A percentile compares a stretch with the other conserved stretches of the same genome.
Conservation (phyloP, 2,329 filamentous ascomycete species). For the Aureobasidium uvarum region DNA sequence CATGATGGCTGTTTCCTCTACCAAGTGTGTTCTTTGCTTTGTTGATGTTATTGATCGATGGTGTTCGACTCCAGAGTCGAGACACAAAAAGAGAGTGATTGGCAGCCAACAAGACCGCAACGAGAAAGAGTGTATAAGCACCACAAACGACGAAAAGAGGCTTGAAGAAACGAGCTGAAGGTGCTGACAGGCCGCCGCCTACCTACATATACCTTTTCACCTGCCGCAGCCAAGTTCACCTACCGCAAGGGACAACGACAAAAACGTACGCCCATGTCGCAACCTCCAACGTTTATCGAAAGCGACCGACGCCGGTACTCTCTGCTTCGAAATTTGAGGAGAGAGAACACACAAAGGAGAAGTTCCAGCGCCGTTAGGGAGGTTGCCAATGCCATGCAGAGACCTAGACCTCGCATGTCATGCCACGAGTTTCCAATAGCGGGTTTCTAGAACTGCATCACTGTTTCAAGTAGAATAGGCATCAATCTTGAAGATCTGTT, state of each 20-base stretch:
- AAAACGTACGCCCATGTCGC: conserved; percentile 16
- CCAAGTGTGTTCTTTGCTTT: not conserved
- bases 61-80: not conserved
- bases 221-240: not conserved
- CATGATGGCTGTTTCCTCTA: not conserved
- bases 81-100: not conserved
- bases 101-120: not conserved
- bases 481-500: conserved; percentile 6
- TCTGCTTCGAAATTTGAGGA: not conserved
- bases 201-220: conserved; percentile 8
- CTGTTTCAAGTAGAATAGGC: conserved; percentile 3
- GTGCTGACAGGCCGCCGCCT: not conserved
- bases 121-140: conserved; percentile 6
- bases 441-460: not conserved
- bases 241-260: conserved; percentile 3
- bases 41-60: not conserved
- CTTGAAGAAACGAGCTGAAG: not conserved
- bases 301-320: not conserved
- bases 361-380: conserved; percentile 6
- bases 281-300: not conserved
- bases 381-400: not conserved
- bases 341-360: not conserved
- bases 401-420: conserved; percentile 1
- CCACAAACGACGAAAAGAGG: not conserved
- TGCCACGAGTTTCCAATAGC: not conserved